Percentiles rank a stretch among this genome's conserved stretches.
These are phyloP conservation scores for Hyphopichia wangnamkhiaoensis DNA, from an alignment of 1,139 yeast species.

Conservation along the genomic window DNA sequence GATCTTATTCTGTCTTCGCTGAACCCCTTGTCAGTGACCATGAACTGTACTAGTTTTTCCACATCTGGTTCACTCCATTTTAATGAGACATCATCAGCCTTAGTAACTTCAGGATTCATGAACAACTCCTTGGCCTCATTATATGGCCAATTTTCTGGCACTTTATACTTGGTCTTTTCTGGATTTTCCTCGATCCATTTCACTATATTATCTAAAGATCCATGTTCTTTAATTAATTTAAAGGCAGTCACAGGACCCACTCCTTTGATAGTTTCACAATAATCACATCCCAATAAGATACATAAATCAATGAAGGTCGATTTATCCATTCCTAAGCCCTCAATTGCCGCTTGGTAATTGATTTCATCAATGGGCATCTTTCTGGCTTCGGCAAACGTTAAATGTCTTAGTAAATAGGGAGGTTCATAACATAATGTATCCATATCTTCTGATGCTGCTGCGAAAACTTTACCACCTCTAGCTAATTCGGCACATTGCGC, in stretches of 20 bases:
- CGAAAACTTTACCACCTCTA: constrained; percentile 83
- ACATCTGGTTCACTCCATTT: constrained; percentile 81
- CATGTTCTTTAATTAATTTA: constrained; percentile 84
- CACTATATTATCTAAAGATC: constrained; percentile 74
- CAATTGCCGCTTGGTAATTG: constrained; percentile 64
- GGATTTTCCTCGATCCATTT: constrained; percentile 61
- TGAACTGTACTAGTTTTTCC: constrained; percentile 70
- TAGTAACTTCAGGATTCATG: constrained; percentile 73
- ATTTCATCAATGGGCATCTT: constrained; percentile 92
- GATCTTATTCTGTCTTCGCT: constrained; percentile 86
- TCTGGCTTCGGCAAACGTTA: constrained; percentile 91
- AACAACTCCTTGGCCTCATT: constrained; percentile 85
- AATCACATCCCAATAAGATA: constrained; percentile 93
- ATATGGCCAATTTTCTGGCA: constrained; percentile 96
- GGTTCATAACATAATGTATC: constrained; percentile 93
- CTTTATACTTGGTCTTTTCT: constrained; percentile 66
- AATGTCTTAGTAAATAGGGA: constrained; percentile 78
- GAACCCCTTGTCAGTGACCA: constrained; percentile 81
- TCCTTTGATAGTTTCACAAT: constrained; percentile 92
- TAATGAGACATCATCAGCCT: constrained; percentile 59
- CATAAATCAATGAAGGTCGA: constrained; percentile 87
- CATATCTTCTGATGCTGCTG: constrained; percentile 99
- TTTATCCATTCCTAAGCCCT: constrained; percentile 70
- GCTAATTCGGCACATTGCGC: constrained; percentile 97
- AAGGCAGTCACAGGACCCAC: constrained; percentile 95